Conservation (phyloP, 306 rosid species). For the Cucurbita pepo region DNA sequence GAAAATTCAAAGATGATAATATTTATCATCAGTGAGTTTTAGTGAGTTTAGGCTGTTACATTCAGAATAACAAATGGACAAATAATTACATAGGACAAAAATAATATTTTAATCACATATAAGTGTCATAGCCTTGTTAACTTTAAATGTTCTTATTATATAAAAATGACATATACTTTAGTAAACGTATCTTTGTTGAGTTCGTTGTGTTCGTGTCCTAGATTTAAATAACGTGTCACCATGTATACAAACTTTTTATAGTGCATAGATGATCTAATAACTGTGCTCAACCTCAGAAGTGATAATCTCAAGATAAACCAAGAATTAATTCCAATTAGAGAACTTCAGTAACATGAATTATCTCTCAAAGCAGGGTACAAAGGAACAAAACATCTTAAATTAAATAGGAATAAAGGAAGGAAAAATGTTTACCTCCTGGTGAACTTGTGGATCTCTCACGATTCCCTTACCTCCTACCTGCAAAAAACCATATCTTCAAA, state of each 20-base stretch:
- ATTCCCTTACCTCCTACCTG: conserved; percentile 46
- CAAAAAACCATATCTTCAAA: conserved; percentile 5
- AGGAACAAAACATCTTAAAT: not conserved
- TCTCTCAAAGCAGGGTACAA: not conserved
- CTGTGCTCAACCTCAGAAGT: not conserved
- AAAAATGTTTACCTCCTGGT: conserved; percentile 25
- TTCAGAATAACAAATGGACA: not conserved
- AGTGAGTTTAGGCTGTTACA: too few species aligned
- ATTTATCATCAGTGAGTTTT: too few species aligned
- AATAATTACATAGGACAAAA: too few species aligned
- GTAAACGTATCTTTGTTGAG: too few species aligned
- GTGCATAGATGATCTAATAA: not conserved
- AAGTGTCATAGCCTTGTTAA: too few species aligned
- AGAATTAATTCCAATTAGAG: not conserved
- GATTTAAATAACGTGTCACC: too few species aligned
- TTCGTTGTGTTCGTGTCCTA: too few species aligned
- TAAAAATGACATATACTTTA: too few species aligned
- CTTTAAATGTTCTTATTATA: too few species aligned
- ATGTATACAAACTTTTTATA: not conserved
- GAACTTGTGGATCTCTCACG: conserved; percentile 35
- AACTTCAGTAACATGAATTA: not conserved
- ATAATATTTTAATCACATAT: too few species aligned
- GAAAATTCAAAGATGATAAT: too few species aligned
- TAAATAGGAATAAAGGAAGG: not conserved
- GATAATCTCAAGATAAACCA: not conserved